phyloP scores from a whole-genome alignment of 805 yeast genomes.

The Saccharomyces kudriavzevii region DNA sequence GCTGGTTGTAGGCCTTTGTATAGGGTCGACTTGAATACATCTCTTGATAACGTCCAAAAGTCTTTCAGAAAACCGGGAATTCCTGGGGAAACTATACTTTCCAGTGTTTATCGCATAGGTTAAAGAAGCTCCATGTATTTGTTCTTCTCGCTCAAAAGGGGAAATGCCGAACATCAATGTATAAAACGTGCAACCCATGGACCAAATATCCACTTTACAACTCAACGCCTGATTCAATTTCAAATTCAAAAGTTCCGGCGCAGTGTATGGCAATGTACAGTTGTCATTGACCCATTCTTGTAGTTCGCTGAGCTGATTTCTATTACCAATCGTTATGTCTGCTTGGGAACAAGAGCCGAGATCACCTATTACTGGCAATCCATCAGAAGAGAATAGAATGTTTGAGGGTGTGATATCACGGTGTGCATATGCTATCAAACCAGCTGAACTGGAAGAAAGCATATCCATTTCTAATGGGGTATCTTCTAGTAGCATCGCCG shows the following conservation, averaged over 20 bases:
- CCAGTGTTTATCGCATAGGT: constrained; percentile 68
- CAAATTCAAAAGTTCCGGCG: constrained; percentile 83
- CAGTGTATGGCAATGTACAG: constrained; percentile 79
- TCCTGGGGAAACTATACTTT: constrained; percentile 37
- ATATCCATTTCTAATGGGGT: constrained; percentile 14
- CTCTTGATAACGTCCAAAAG: constrained; percentile 46
- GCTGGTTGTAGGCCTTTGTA: constrained; percentile 55
- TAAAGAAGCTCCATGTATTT: constrained; percentile 73
- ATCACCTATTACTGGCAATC: constrained; percentile 73
- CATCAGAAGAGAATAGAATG: constrained; percentile 68
- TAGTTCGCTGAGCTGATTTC: constrained; percentile 65
- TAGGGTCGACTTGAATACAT: constrained; percentile 60
- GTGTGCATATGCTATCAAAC: constrained; percentile 51
- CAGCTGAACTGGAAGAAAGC: constrained; percentile 4
- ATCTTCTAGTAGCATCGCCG: constrained; percentile 13
- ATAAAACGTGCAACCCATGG: constrained; percentile 77
- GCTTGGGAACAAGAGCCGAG: constrained; percentile 74
- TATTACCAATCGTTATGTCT: constrained; percentile 41
- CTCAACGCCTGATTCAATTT: constrained; percentile 55
- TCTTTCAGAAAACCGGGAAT: constrained; percentile 40
- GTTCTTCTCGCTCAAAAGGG: constrained; percentile 81
- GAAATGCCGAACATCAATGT: constrained; percentile 69
- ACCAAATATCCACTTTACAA: constrained; percentile 75
- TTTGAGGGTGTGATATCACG: constrained; percentile 86
- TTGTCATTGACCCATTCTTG: constrained; percentile 71